Base-by-base conservation (phyloP, 306 rosid genomes). In the Abrus pulchellus region DNA sequence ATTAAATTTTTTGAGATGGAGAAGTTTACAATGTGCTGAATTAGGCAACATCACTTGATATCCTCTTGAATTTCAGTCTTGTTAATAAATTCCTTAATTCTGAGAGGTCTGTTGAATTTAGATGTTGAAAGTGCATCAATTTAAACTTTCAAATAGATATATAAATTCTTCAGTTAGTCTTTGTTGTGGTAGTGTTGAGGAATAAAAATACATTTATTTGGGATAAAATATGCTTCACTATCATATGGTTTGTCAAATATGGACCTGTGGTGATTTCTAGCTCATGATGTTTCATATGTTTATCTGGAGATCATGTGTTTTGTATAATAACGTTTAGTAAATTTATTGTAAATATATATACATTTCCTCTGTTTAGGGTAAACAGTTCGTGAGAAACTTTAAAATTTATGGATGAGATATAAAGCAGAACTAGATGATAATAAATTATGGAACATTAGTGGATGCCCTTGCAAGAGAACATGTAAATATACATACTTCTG, bases 231-330 rank as follows among this genome's bases (percentile, higher is more conserved):
- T 52, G 9, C 50, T 12, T 61, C 45, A 68, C 50, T 8, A 41
- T 73, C 9, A 41, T 69, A 29, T 70, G 66, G 12, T 55, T 29
- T 36, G 68, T 44, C 68, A 41, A 72, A 59, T 13, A 10, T 32
- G 13, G 83, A 72, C 63, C 67, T 29, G 40, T 41, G 33, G 48
- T 63, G 56, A 75, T 82, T 60, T 62, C 44, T 70, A 20, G 64
- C 30, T 55, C 3, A 13, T 54, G 40, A 33, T 44, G 27, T 76
- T 47, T 6, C 49, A 13, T 20, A 47, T 43, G 49, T 45, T 45
- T 7, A 50, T 33, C 6, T 11, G 62, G 41, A 28, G 10, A 77
- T 63, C 74, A 11, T 27, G 3, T 8, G 45, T 30, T 53, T 9
- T 54, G n/a, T 77, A 3, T 53, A 13, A 66, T 45, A 38, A 56